phyloP scores from a whole-genome alignment of 1,284 basidiomycete genomes.

The Trametes sp. region DNA sequence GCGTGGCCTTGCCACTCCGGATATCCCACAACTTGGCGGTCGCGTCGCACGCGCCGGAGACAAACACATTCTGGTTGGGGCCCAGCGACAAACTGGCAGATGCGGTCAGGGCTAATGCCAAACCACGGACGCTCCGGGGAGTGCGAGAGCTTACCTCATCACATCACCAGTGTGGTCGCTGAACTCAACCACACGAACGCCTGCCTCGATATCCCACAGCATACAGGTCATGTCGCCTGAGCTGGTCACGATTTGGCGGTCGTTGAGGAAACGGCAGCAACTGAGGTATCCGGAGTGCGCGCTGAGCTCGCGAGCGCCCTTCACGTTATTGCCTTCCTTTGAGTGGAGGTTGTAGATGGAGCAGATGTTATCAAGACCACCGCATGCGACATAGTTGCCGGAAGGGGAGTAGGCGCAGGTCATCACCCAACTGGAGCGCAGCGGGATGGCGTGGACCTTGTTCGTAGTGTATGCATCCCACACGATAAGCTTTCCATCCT shows the following conservation, averaged over 20 bases:
- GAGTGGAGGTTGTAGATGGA: slow-evolving; percentile 94
- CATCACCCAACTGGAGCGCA: slow-evolving; percentile 99
- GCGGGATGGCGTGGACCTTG: slow-evolving; percentile 98
- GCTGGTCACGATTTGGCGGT: slow-evolving; percentile 96
- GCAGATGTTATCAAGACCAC: slow-evolving; percentile 99
- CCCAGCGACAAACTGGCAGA: slow-evolving; percentile 86
- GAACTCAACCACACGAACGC: slow-evolving; percentile 94
- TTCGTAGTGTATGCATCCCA: slow-evolving; percentile 99
- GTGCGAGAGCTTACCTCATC: slow-evolving; percentile 80
- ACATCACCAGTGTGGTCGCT: slow-evolving; percentile 99
- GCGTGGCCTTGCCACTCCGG: slow-evolving; percentile 94
- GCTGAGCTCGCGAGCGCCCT: slow-evolving; percentile 89
- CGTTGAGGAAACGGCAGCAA: slow-evolving; percentile 98
- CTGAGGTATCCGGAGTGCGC: slow-evolving; percentile 98
- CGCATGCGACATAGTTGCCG: slow-evolving; percentile 97
- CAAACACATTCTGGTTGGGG: slow-evolving; percentile 95
- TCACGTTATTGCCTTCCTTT: slow-evolving; percentile 74
- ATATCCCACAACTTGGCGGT: slow-evolving; percentile 99
- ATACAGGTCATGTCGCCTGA: slow-evolving; percentile 99
- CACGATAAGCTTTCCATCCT: slow-evolving; percentile 99
- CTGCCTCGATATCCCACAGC: slow-evolving; percentile 99
- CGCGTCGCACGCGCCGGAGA: slow-evolving; percentile 98
- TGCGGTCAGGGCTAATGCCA: slow-evolving; percentile 12
- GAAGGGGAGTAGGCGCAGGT: slow-evolving; percentile 98
- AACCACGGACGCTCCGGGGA: slow-evolving; percentile 25